These are phyloP conservation scores for Fusarium phyllophilum DNA, from an alignment of 2,329 filamentous ascomycete genomes.

Conservation along the genomic window DNA sequence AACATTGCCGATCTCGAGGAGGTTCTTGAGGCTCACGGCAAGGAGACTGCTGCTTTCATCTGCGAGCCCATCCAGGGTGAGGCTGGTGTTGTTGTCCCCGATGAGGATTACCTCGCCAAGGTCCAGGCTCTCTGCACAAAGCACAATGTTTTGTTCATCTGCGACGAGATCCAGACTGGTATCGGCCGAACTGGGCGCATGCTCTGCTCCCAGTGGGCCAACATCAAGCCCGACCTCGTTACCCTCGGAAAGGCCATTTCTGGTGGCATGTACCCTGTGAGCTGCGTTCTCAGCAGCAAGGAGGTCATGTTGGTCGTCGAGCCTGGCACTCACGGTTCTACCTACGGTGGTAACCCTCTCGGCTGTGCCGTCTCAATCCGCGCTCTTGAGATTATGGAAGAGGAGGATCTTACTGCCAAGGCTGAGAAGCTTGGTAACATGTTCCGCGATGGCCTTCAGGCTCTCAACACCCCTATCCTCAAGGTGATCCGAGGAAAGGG, in stretches of 20 bases:
- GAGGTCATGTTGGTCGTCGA: slow-evolving; percentile 97
- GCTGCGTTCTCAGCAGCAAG: slow-evolving; percentile 85
- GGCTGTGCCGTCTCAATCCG: slow-evolving; percentile 96
- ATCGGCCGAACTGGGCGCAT: slow-evolving; percentile 95
- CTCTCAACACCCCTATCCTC: slow-evolving; percentile 83
- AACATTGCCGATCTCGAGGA: slow-evolving; percentile 36
- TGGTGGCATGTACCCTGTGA: slow-evolving; percentile 99
- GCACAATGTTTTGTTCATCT: slow-evolving; percentile 95
- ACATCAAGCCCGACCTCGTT: slow-evolving; percentile 94
- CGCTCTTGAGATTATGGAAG: slow-evolving; percentile 91
- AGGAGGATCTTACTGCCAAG: slow-evolving; percentile 86
- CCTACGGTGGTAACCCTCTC: slow-evolving; percentile 97
- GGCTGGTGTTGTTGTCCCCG: slow-evolving; percentile 94
- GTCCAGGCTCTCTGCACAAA: slow-evolving; percentile 90
- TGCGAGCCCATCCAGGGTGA: slow-evolving; percentile 72
- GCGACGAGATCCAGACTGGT: slow-evolving; percentile 98
- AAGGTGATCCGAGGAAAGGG: slow-evolving; percentile 89
- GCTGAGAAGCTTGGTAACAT: slow-evolving; percentile 83
- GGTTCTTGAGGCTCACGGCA: slow-evolving; percentile 33
- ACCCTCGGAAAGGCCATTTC: slow-evolving; percentile 97
- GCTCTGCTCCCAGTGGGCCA: slow-evolving; percentile 93
- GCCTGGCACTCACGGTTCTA: slow-evolving; percentile 95
- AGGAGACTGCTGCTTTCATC: slow-evolving; percentile 36
- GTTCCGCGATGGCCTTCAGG: slow-evolving; percentile 81
- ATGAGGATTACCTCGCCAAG: slow-evolving; percentile 78